Evolutionary conservation across 768 basidiomycete species (phyloP), one percentile per base, ranked within the genome.

Genomic region (Hydnum rufescens): DNA sequence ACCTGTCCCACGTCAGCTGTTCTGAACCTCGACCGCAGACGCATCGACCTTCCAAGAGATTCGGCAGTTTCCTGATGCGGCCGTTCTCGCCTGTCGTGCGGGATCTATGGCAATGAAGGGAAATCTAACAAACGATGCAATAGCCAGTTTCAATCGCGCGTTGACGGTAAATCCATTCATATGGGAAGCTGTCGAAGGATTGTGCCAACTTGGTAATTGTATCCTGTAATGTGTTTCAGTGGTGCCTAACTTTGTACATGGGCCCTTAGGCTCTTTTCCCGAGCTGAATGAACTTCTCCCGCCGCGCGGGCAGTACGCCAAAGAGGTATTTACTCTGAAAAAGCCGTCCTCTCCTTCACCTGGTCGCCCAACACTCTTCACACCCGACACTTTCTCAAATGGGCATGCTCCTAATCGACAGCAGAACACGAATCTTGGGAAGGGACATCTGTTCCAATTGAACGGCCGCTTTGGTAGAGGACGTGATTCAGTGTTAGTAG

Each of bases 101-200:
- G 89, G 87, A 39, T 72, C 68, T 34, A 74, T 79, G 64, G 84
- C 87, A 30, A 60, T 79, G 61, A 84, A 80, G 64, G 85, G 81
- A 48, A 86, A 88, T 63, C 71, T 83, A 54, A 74, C 73, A 2
- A 78, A 81, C 51, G 74, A 76, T 58, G 89, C 89, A n/a, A 68
- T 72, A 25, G 60, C 66, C 51, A 80, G 77, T 60, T 92, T 82
- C 64, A 71, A 71, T 44, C 74, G 78, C 54, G 82, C 87, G 26
- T 69, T 95, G 55, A 63, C 69, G 13, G 62, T 78, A 46, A 80
- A 87, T 61, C 84, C 86, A 30, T 74, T 85, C 62, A 66, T 90
- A 51, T 93, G 88, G 88, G 89, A 95, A 63, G 89, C 89, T 3
- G 83, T 89, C 60, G 85, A 89, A 61, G 88, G 85, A 0, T 64